A percentile compares a stretch with the other conserved stretches of the same genome.
Evolutionary conservation across 2,329 filamentous ascomycete genomes (phyloP).

Genomic region (Nemania sp.): DNA sequence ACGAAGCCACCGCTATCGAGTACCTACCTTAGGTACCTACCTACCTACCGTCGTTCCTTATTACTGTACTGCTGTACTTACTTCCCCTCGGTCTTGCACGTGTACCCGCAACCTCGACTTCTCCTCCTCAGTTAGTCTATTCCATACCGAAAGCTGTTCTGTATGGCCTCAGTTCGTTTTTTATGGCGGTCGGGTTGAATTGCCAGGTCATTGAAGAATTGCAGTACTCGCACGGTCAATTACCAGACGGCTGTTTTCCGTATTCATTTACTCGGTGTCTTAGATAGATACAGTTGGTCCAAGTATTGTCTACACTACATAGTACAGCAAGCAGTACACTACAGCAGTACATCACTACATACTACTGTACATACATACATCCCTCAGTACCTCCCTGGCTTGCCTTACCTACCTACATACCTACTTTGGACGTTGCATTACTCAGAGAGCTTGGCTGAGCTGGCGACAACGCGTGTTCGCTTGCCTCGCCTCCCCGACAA

Average conservation of each 20-base stretch:
- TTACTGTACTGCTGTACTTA: not conserved
- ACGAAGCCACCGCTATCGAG: not conserved
- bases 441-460: constrained; percentile 32
- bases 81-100: not conserved
- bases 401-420: not conserved
- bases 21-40: not conserved
- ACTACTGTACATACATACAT: too few relatives aligned
- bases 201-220: not conserved
- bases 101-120: constrained; percentile 18
- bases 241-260: constrained; percentile 2
- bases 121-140: constrained; percentile 5
- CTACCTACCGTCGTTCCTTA: not conserved
- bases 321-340: too few relatives aligned
- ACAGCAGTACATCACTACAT: too few relatives aligned
- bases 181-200: not conserved
- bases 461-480: constrained; percentile 38
- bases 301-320: constrained; percentile 19
- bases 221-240: constrained; percentile 1
- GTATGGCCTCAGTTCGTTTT: not conserved
- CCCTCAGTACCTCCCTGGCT: constrained; percentile 1
- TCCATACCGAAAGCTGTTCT: not conserved
- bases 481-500: constrained; percentile 30
- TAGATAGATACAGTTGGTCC: constrained; percentile 13
- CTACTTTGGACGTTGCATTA: constrained; percentile 27
- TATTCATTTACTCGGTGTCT: constrained; percentile 11